Base-by-base conservation (phyloP, 768 basidiomycete species). In the Rhizopogon rudus region DNA sequence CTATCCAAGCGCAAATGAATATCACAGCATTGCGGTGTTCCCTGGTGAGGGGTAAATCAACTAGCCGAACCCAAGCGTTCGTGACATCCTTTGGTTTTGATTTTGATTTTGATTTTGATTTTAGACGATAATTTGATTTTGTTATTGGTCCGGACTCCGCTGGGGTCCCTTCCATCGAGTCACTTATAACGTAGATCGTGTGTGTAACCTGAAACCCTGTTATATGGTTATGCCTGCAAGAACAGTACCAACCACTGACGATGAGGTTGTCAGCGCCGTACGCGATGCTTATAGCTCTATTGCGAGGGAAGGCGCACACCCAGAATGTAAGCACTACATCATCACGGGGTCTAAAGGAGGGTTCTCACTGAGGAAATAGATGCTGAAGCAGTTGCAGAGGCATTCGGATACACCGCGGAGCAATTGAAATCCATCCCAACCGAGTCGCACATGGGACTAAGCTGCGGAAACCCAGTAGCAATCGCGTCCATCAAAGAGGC, bases 381-480 rank as follows among this genome's bases (percentile, higher is more conserved):
- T 58, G 64, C 77, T 3, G 59, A 63, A 12, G 61, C 60, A 5
- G 73, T 75, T 1, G 79, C 78, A 0, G 40, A 67, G 31, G 70
- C 77, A 1, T 78, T 82, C 52, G 82, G 82, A 37, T 82, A 82
- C 55, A 74, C 74, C 0, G 40, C 56, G 14, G 75, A 75, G 25
- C 67, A 82, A 35, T 68, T 83, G 4, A 60, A 65, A 8, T 64
- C 74, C 3, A 64, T 82, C 33, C 78, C 82, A 10, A 65, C 60
- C 3, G 71, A 72, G 9, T 66, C 81, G 1, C 67, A 81, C 53
- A 67, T 82, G 64, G 82, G 82, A 14, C 61, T 81, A 17, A 72
- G 78, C 44, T 84, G 82, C 60, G 82, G 82, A 22, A 82, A 78
- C 60, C 82, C 82, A 1, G 69, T 78, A 1, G 75, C 70, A 7